These are phyloP conservation scores for Chaetomidium leptoderma DNA, from an alignment of 495 filamentous ascomycete species.

Conservation along the genomic window DNA sequence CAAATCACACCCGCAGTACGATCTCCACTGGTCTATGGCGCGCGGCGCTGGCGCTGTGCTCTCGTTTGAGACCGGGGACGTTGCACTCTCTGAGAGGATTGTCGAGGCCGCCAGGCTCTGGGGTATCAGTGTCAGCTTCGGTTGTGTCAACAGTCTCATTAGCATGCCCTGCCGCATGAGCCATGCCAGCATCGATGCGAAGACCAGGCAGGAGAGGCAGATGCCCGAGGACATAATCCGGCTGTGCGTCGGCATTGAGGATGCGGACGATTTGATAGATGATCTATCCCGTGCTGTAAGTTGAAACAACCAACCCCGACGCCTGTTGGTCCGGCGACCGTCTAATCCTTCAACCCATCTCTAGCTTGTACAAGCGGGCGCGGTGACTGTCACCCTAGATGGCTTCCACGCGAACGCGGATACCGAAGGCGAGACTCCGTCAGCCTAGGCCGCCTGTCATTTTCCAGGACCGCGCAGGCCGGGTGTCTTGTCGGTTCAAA, in stretches of 20 bases:
- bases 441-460: slow-evolving; percentile 12
- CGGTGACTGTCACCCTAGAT: slow-evolving; percentile 77
- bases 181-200: slow-evolving; percentile 95
- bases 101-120: slow-evolving; percentile 88
- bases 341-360: slow-evolving; percentile 12
- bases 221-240: slow-evolving; percentile 96
- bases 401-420: slow-evolving; percentile 59
- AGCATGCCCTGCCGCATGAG: slow-evolving; percentile 99
- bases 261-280: slow-evolving; percentile 87
- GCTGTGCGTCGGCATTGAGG: slow-evolving; percentile 94
- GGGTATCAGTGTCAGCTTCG: slow-evolving; percentile 94
- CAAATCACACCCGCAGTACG: slow-evolving; percentile 92
- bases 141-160: slow-evolving; percentile 96
- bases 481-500: not conserved
- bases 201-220: slow-evolving; percentile 80
- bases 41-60: slow-evolving; percentile 90
- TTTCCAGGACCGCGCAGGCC: not conserved
- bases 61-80: slow-evolving; percentile 90
- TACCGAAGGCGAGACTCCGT: slow-evolving; percentile 15
- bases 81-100: slow-evolving; percentile 77
- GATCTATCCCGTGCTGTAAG: slow-evolving; percentile 85
- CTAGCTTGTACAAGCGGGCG: slow-evolving; percentile 89
- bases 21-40: slow-evolving; percentile 90
- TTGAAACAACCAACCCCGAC: slow-evolving; percentile 25
- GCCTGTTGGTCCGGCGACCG: not conserved